Conservation (phyloP, 2,329 filamentous ascomycete genomes). For the Cladophialophora psammophila region DNA sequence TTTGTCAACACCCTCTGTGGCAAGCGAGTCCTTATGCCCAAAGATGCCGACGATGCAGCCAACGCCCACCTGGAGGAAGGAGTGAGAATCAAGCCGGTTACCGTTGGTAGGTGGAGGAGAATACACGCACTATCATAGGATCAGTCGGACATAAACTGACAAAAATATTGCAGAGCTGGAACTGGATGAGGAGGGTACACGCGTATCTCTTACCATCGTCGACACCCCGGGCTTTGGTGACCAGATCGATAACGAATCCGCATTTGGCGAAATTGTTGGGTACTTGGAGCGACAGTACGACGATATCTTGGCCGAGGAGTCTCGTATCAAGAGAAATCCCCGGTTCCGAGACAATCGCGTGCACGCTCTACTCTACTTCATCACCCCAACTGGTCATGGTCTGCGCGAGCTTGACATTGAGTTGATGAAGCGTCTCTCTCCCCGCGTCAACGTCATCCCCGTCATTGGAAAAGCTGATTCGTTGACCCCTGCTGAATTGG, state of each 20-base stretch:
- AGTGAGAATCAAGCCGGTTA: slow-evolving; percentile 98
- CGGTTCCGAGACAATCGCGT: slow-evolving; percentile 99
- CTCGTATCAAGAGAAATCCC: slow-evolving; percentile 99
- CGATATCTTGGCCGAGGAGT: slow-evolving; percentile 98
- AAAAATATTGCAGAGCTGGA: slow-evolving; percentile 73
- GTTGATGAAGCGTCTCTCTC: slow-evolving; percentile 98
- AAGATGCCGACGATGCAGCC: slow-evolving; percentile 89
- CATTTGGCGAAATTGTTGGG: slow-evolving; percentile 97
- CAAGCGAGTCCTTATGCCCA: slow-evolving; percentile 87
- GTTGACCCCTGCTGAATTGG: slow-evolving; percentile 92
- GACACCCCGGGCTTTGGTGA: slow-evolving; percentile 98
- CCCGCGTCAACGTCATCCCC: slow-evolving; percentile 97
- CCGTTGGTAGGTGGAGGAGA: slow-evolving; percentile 74
- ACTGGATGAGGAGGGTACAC: slow-evolving; percentile 96
- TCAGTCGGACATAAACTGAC: slow-evolving; percentile 31
- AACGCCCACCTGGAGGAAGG: slow-evolving; percentile 93
- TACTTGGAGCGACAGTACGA: slow-evolving; percentile 99
- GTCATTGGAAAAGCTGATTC: slow-evolving; percentile 99
- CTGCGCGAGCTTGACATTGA: slow-evolving; percentile 99
- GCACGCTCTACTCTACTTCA: slow-evolving; percentile 98
- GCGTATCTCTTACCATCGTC: slow-evolving; percentile 97
- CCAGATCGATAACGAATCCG: slow-evolving; percentile 98
- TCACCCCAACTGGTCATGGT: slow-evolving; percentile 96
- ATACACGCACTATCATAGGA: slow-evolving; percentile 10
- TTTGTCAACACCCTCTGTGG: slow-evolving; percentile 99